Conservation (phyloP, 2,329 filamentous ascomycete genomes). For the Aspergillus latus region DNA sequence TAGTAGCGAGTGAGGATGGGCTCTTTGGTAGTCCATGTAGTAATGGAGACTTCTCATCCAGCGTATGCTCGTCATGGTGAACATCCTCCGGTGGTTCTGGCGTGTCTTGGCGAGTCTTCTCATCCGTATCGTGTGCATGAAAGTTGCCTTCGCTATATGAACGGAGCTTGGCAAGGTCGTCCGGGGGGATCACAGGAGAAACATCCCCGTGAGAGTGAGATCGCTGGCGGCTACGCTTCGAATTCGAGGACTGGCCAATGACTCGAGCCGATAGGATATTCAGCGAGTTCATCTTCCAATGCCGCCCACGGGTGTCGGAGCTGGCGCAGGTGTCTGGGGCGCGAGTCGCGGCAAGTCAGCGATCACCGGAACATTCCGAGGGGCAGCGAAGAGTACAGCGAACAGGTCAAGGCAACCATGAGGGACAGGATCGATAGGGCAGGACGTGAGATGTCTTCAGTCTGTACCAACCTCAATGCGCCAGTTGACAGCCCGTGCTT, state of each 20-base stretch:
- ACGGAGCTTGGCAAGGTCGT: constrained; percentile 39
- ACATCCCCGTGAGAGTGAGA: constrained; percentile 54
- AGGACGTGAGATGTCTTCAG: constrained; percentile 17
- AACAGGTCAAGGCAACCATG: neutral
- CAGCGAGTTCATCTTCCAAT: constrained; percentile 87
- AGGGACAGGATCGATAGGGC: constrained; percentile 7
- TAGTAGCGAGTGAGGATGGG: constrained; percentile 32
- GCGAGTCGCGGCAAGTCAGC: constrained; percentile 22
- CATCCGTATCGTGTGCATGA: constrained; percentile 30
- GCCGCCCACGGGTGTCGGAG: constrained; percentile 48
- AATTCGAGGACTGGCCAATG: constrained; percentile 58
- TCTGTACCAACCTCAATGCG: constrained; percentile 40
- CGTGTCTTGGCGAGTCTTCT: constrained; percentile 30
- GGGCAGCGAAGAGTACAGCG: neutral
- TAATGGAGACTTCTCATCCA: constrained; percentile 70
- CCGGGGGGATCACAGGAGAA: constrained; percentile 31
- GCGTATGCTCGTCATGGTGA: constrained; percentile 33
- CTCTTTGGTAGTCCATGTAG: constrained; percentile 48
- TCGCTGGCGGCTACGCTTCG: constrained; percentile 51
- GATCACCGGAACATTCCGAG: constrained; percentile 8
- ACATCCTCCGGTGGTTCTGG: constrained; percentile 25
- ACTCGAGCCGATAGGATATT: constrained; percentile 89
- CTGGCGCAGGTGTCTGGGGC: constrained; percentile 37
- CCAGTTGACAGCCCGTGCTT: constrained; percentile 38
- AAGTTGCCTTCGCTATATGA: constrained; percentile 46